Conservation (phyloP, 768 basidiomycete genomes). For the Xerocomus brunneocitrinus region DNA sequence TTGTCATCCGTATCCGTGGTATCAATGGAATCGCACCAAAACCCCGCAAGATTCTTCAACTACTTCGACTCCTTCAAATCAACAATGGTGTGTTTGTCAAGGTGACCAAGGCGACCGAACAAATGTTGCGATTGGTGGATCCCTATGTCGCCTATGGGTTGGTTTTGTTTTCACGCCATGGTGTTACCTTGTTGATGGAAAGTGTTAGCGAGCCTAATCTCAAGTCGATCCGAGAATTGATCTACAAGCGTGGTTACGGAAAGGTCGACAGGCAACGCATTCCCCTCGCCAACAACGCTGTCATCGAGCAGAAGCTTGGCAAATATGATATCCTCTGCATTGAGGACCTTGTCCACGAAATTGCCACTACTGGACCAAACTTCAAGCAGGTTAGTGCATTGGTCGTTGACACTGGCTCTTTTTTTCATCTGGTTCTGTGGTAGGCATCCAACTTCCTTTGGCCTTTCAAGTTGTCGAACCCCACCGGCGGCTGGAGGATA, state of each 20-base stretch:
- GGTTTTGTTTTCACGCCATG: slow-evolving; percentile 20
- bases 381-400: slow-evolving; percentile 84
- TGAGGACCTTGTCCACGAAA: slow-evolving; percentile 97
- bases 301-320: slow-evolving; percentile 89
- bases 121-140: slow-evolving; percentile 97
- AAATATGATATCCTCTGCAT: slow-evolving; percentile 95
- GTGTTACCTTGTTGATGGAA: slow-evolving; percentile 3
- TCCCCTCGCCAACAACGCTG: slow-evolving; percentile 86
- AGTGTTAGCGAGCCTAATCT: slow-evolving; percentile 82
- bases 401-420: neutral
- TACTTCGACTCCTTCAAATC: slow-evolving; percentile 97
- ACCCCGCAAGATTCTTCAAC: slow-evolving; percentile 97
- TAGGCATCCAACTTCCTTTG: slow-evolving; percentile 94
- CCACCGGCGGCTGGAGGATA: slow-evolving; percentile 95
- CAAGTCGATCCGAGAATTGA: slow-evolving; percentile 92
- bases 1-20: slow-evolving; percentile 97
- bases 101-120: slow-evolving; percentile 91
- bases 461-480: slow-evolving; percentile 99
- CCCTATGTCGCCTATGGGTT: slow-evolving; percentile 97
- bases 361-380: slow-evolving; percentile 91
- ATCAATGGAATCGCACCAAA: slow-evolving; percentile 99
- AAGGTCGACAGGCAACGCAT: slow-evolving; percentile 98
- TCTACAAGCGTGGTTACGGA: slow-evolving; percentile 99
- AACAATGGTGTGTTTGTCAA: slow-evolving; percentile 99
- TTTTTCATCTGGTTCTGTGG: neutral